Percentiles rank a stretch among this genome's conserved stretches.
Evolutionary conservation across 2,329 filamentous ascomycete species (phyloP).

Genomic region (Pezicula neosporulosa): DNA sequence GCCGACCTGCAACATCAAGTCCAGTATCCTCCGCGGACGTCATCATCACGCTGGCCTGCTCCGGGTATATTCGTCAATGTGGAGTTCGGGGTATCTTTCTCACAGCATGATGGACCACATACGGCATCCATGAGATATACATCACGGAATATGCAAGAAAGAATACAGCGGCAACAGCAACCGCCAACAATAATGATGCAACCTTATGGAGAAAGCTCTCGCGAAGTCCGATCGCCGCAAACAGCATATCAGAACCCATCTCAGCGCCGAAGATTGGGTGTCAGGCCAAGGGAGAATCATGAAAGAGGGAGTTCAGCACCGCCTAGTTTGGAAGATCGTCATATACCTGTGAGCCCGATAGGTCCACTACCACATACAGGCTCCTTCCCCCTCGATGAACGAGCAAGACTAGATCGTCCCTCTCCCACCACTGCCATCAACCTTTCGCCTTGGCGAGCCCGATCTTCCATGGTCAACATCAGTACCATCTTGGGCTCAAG

Average conservation of each 20-base stretch:
- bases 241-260: slow-evolving; percentile 1
- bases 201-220: not conserved
- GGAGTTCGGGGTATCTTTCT: slow-evolving; percentile 25
- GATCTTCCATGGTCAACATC: slow-evolving; percentile 28
- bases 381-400: slow-evolving; percentile 4
- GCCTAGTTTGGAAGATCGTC: slow-evolving; percentile 17
- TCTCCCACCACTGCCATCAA: slow-evolving; percentile 24
- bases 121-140: slow-evolving; percentile 21
- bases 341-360: slow-evolving; percentile 13
- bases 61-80: slow-evolving; percentile 25
- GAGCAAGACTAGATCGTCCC: slow-evolving; percentile 18
- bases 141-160: slow-evolving; percentile 23
- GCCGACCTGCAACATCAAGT: slow-evolving; percentile 1
- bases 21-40: slow-evolving; percentile 8
- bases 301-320: slow-evolving; percentile 24
- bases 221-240: slow-evolving; percentile 2
- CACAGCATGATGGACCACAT: slow-evolving; percentile 16
- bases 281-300: slow-evolving; percentile 4
- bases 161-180: slow-evolving; percentile 9
- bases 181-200: slow-evolving; percentile 6
- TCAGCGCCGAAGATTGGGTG: slow-evolving; percentile 4
- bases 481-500: not conserved
- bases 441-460: slow-evolving; percentile 28
- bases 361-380: slow-evolving; percentile 13
- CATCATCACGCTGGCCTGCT: slow-evolving; percentile 14